Conservation (phyloP, 1,284 basidiomycete genomes). For the Tilletiopsis washingtonensis region DNA sequence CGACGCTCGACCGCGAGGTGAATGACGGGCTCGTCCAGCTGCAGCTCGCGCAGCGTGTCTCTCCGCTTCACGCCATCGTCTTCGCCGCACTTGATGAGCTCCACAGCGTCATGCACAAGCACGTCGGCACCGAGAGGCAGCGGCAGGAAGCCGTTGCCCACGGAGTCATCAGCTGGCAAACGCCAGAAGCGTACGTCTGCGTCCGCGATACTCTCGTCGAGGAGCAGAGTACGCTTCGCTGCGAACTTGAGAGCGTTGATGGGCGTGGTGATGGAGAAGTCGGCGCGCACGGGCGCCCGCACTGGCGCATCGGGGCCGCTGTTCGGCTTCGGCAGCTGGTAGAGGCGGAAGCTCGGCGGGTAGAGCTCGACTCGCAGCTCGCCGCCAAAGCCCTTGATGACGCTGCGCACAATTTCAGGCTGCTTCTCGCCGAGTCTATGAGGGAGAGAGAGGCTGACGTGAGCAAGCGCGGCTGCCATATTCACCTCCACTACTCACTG, state of each 20-base stretch:
- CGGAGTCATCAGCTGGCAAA: background rate
- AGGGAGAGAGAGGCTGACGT: too few relatives aligned
- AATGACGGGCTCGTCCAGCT: conserved; percentile 38
- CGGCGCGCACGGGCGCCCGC: background rate
- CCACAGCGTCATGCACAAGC: conserved; percentile 15
- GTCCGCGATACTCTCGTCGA: background rate
- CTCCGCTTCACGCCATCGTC: conserved; percentile 22
- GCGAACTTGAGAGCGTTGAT: background rate
- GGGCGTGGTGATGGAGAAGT: background rate
- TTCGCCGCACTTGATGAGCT: conserved; percentile 26
- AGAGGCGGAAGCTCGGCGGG: background rate
- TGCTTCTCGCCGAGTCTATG: too few relatives aligned
- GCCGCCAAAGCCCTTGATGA: background rate
- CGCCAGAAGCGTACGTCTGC: conserved; percentile 2
- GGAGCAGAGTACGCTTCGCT: background rate
- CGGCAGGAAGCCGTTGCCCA: background rate
- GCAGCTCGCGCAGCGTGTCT: conserved; percentile 17
- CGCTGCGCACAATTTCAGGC: conserved; percentile 2
- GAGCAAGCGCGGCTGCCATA: too few relatives aligned
- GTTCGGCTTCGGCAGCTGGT: background rate
- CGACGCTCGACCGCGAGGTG: conserved; percentile 45
- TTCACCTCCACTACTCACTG: too few relatives aligned
- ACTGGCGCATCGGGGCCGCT: background rate
- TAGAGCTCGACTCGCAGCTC: conserved; percentile 4
- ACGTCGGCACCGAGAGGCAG: background rate